Evolutionary conservation across 108 stramenopile genomes (phyloP).

Genomic region (Cyclostephanos tholiformis): DNA sequence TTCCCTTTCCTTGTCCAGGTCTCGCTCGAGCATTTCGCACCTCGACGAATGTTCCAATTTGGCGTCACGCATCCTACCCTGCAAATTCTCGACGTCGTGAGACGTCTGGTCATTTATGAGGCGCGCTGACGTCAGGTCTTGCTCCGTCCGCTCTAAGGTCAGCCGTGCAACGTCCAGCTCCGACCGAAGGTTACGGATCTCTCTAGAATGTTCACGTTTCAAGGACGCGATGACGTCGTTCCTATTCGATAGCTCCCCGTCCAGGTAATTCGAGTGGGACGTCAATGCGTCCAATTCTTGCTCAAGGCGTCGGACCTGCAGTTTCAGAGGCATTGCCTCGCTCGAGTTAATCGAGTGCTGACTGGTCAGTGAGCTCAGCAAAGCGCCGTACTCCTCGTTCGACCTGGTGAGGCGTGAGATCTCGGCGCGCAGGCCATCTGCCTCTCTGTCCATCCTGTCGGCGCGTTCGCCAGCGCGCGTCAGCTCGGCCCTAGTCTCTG

Average conservation of each 20-base stretch:
- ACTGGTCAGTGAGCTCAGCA: conserved; percentile 55
- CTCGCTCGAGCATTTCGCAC: conserved; percentile 50
- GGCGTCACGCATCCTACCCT: conserved; percentile 42
- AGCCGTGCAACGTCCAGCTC: conserved; percentile 41
- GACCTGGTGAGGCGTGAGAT: conserved; percentile 54
- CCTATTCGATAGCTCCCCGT: conserved; percentile 55
- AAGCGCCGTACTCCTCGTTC: conserved; percentile 52
- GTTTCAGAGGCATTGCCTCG: conserved; percentile 64
- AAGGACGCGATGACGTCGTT: conserved; percentile 40
- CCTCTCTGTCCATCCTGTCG: conserved; percentile 13
- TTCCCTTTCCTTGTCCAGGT: conserved; percentile 59
- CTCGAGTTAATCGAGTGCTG: conserved; percentile 60
- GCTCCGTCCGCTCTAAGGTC: conserved; percentile 42
- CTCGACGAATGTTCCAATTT: conserved; percentile 52
- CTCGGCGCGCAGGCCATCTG: conserved; percentile 15
- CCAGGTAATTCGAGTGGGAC: conserved; percentile 70
- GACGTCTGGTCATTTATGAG: conserved; percentile 34
- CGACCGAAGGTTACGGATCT: conserved; percentile 37
- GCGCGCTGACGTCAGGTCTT: conserved; percentile 35
- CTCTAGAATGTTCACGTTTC: conserved; percentile 43
- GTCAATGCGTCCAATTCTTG: conserved; percentile 72
- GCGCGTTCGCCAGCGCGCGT: not conserved
- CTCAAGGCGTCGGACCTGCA: conserved; percentile 66
- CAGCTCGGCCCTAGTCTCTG: not conserved
- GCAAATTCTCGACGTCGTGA: conserved; percentile 49